phyloP scores from a whole-genome alignment of 257 asterid species.

The Solanum neorickii region DNA sequence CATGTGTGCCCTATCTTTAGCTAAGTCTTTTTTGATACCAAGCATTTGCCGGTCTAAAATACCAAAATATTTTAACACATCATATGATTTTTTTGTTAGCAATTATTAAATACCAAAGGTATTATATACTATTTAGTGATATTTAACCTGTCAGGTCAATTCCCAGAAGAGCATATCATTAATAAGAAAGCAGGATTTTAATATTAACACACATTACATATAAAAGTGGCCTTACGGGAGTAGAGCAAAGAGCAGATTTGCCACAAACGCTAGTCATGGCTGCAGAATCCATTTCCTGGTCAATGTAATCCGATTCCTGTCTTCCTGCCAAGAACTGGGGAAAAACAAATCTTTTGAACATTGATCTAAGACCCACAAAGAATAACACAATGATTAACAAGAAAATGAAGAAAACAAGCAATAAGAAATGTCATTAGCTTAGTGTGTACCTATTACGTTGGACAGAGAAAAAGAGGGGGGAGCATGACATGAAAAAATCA shows the following conservation, averaged over 20 bases:
- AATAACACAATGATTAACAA: not conserved
- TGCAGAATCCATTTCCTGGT: not conserved
- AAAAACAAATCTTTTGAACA: not conserved
- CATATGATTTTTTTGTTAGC: not conserved
- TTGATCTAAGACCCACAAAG: not conserved
- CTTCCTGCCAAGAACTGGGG: not conserved
- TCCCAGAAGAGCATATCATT: not conserved
- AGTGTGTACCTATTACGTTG: not conserved
- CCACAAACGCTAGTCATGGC: constrained; percentile 3
- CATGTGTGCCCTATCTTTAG: not conserved
- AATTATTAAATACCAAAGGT: not conserved
- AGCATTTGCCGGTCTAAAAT: not conserved
- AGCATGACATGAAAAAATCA: not conserved
- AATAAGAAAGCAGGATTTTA: not conserved
- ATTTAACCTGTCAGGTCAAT: not conserved
- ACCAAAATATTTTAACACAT: not conserved
- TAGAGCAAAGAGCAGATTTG: not conserved
- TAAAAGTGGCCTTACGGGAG: not conserved
- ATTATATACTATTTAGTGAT: not conserved
- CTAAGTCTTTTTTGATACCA: not conserved
- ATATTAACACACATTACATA: not conserved
- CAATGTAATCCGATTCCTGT: not conserved
- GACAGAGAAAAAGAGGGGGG: not conserved
- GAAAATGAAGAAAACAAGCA: not conserved
- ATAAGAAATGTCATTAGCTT: not conserved